Evolutionary conservation across 768 basidiomycete genomes (phyloP).

Genomic region (Trametes cubensis): DNA sequence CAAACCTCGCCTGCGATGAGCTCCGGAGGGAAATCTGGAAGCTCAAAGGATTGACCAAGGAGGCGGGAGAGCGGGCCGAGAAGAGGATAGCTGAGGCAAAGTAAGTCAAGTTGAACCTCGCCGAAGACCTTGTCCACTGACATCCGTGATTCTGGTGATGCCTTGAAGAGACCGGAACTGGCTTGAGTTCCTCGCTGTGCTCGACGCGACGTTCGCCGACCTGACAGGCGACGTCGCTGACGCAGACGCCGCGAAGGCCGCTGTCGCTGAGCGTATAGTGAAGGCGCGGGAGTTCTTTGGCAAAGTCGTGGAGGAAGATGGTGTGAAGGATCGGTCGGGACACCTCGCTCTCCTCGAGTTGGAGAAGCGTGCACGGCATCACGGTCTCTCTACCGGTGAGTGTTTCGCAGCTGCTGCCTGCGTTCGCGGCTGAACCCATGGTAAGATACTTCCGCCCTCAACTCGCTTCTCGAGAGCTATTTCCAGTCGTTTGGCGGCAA

Average conservation of each 20-base stretch:
- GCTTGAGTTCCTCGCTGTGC: conserved; percentile 76
- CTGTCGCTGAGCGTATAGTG: conserved; percentile 43
- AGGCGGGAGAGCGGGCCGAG: conserved; percentile 66
- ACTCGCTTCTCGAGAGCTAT: conserved; percentile 63
- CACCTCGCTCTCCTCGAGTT: conserved; percentile 76
- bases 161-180: conserved; percentile 74
- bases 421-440: not conserved
- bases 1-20: conserved; percentile 75
- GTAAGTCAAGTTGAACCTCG: conserved; percentile 41
- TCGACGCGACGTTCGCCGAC: conserved; percentile 65
- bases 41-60: conserved; percentile 53
- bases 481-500: conserved; percentile 77
- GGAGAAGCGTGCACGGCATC: conserved; percentile 57
- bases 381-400: conserved; percentile 53
- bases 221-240: conserved; percentile 30
- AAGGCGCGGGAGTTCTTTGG: conserved; percentile 56
- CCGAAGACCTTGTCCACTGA: conserved; percentile 6
- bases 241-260: conserved; percentile 41
- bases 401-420: not conserved
- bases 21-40: conserved; percentile 72
- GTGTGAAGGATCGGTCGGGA: conserved; percentile 72
- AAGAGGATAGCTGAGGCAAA: conserved; percentile 59
- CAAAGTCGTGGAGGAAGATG: conserved; percentile 64
- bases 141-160: conserved; percentile 11
- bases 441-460: conserved; percentile 48